Evolutionary conservation across 169 alveolate genomes (phyloP).

Genomic region (Plasmodium relictum): DNA sequence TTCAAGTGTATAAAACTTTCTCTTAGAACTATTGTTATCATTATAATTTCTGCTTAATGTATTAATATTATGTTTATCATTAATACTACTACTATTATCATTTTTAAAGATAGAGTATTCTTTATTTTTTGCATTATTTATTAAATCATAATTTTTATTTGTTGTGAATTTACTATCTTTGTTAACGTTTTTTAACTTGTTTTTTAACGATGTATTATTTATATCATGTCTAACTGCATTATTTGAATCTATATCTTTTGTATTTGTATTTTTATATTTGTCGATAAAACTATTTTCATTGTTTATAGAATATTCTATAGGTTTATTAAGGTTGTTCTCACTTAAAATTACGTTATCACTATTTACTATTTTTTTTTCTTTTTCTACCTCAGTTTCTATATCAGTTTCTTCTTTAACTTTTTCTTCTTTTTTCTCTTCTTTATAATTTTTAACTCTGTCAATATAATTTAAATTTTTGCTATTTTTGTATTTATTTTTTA

Average conservation of each 20-base stretch:
- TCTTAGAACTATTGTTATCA: conserved; percentile 33
- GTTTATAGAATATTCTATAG: conserved; percentile 24
- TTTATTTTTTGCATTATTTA: conserved; percentile 13
- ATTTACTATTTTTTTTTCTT: neutral
- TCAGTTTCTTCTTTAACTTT: conserved; percentile 11
- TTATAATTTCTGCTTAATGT: conserved; percentile 12
- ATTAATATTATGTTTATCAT: neutral
- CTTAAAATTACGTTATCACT: conserved; percentile 30
- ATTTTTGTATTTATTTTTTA: conserved; percentile 66
- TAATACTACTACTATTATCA: conserved; percentile 20
- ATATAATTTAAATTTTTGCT: conserved; percentile 36
- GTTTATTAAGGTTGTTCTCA: conserved; percentile 14
- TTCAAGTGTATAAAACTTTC: conserved; percentile 67
- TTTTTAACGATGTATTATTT: conserved; percentile 8
- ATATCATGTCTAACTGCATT: conserved; percentile 27
- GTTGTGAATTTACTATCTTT: conserved; percentile 30
- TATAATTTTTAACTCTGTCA: conserved; percentile 38
- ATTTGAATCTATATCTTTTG: conserved; percentile 10
- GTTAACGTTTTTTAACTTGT: neutral
- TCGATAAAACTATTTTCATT: conserved; percentile 28
- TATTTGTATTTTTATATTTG: conserved; percentile 15
- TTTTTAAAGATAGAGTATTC: conserved; percentile 18
- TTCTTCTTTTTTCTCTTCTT: conserved; percentile 14
- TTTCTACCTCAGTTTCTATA: conserved; percentile 13
- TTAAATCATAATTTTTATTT: conserved; percentile 9